phyloP scores from a whole-genome alignment of 108 stramenopile species.

The Seminavis robusta region DNA sequence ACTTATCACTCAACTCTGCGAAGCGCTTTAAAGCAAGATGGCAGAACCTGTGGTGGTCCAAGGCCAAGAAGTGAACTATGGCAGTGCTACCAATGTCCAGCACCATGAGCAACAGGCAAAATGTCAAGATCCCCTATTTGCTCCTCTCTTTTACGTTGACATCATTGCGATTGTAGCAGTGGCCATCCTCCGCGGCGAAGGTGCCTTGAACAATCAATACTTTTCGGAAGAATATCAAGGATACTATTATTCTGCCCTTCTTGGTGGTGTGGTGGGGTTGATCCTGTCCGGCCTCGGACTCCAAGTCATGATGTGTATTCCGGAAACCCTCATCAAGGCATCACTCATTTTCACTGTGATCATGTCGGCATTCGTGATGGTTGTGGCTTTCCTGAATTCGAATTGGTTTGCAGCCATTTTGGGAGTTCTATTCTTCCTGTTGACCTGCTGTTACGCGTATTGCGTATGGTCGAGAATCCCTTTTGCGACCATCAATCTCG shows the following conservation, averaged over 20 bases:
- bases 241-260: constrained; percentile 47
- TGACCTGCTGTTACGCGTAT: constrained; percentile 47
- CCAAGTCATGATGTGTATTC: constrained; percentile 61
- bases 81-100: no score
- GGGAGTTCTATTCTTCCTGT: constrained; percentile 56
- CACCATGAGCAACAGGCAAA: constrained; percentile 39
- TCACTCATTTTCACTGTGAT: constrained; percentile 59
- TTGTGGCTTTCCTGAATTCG: constrained; percentile 41
- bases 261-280: constrained; percentile 37
- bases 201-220: constrained; percentile 27
- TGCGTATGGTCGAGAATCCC: constrained; percentile 55
- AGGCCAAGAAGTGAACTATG: no score
- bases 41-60: no score
- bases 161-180: constrained; percentile 60
- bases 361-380: constrained; percentile 43
- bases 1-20: no score
- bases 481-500: constrained; percentile 77
- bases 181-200: constrained; percentile 42
- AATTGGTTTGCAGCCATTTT: constrained; percentile 53
- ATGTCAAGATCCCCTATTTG: constrained; percentile 87
- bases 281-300: constrained; percentile 48
- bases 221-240: constrained; percentile 33
- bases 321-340: constrained; percentile 67
- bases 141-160: constrained; percentile 60
- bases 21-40: no score